Evolutionary conservation across 2,329 filamentous ascomycete species (phyloP), one percentile per base, ranked within the genome.

Genomic region (Sporothrix protearum): DNA sequence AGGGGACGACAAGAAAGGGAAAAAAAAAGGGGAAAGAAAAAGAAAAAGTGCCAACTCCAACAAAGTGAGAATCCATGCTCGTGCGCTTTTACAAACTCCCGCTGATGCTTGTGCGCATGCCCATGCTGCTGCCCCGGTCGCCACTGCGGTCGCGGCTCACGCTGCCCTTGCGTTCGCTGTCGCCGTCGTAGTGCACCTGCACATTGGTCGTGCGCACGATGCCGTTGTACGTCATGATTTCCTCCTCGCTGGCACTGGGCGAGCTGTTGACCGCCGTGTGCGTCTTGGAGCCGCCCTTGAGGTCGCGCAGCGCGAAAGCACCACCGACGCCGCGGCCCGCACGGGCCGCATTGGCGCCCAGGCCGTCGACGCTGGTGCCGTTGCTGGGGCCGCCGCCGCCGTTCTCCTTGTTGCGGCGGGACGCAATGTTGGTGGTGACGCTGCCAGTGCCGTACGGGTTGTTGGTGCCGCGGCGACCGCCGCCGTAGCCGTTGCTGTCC

Each of bases 171-270:
- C 68, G 71, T 10, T 68, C 61, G 68, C 51, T 68, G 36, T 73
- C 64, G 14, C 71, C 53, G 61, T 75, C 72, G 71, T 76, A 75
- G 45, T 75, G 69, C 51, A 78, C 73, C 19, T 53, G 72, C 10
- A 77, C 75, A 59, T 81, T 77, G 1, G 78, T 81, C 9, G 80
- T 81, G 49, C 80, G 76, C 67, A 82, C 74, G 45, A 82, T 82
- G 45, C 80, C 80, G 63, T 81, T 79, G 73, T 81, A 79, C 3
- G 79, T 79, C 77, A 81, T 80, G 53, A 81, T 81, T 72, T 81
- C 80, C 73, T 81, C 80, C 73, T 81, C 78, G 19, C 77, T 80
- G 1, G 77, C 77, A 5, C 76, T 78, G 2, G 80, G 78, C 59
- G 80, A 80, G 22, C 77, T 76, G 39, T 79, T 76, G 42, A 81